Conservation (phyloP, 2,329 filamentous ascomycete genomes). For the Fusarium tjaetaba region DNA sequence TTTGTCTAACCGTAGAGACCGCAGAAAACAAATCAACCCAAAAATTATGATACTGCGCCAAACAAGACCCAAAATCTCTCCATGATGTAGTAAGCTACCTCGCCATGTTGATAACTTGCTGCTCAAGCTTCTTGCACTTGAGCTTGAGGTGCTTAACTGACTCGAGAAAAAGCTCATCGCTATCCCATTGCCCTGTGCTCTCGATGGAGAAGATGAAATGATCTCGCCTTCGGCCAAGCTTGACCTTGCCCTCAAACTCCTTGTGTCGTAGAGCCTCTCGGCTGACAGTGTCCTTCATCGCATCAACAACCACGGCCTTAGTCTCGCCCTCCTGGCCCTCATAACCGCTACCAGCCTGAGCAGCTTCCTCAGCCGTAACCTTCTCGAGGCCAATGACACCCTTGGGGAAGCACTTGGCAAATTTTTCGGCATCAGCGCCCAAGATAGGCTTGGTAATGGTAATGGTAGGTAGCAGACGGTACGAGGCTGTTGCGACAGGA, state of each 20-base stretch:
- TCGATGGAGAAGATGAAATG: conserved; percentile 98
- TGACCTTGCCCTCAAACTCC: conserved; percentile 96
- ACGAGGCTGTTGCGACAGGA: conserved; percentile 92
- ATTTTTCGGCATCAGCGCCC: conserved; percentile 87
- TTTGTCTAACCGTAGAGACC: conserved; percentile 46
- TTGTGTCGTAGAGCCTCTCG: conserved; percentile 90
- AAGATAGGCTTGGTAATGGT: conserved; percentile 84
- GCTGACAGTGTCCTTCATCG: conserved; percentile 95
- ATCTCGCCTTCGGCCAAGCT: conserved; percentile 87
- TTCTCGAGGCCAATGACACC: conserved; percentile 86
- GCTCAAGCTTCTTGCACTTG: conserved; percentile 81
- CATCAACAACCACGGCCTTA: conserved; percentile 87
- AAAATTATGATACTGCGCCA: conserved; percentile 39
- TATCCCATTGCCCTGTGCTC: conserved; percentile 94
- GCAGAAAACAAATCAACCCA: conserved; percentile 31
- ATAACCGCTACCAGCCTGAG: conserved; percentile 69
- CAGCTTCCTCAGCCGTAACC: conserved; percentile 74
- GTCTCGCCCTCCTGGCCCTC: conserved; percentile 80
- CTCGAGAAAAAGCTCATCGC: conserved; percentile 92
- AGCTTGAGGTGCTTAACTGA: conserved; percentile 84
- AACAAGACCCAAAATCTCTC: conserved; percentile 32
- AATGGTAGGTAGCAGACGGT: conserved; percentile 90
- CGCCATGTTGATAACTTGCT: conserved; percentile 74
- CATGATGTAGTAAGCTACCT: conserved; percentile 49
- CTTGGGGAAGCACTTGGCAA: conserved; percentile 85